Conservation (phyloP, 2,329 filamentous ascomycete genomes). For the Colletotrichum plurivorum region DNA sequence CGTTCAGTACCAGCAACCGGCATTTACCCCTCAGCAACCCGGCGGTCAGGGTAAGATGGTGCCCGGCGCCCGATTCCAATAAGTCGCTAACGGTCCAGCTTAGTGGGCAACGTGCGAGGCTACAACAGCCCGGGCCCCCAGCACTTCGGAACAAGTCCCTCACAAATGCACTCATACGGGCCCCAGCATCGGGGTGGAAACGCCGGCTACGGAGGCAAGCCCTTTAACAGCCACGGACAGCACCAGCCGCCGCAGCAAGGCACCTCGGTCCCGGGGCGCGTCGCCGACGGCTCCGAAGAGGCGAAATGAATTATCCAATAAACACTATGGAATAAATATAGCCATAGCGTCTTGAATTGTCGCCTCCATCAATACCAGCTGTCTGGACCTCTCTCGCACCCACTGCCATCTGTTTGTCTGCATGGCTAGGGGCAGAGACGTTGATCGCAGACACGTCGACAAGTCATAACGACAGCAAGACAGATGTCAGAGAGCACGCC, state of each 20-base stretch:
- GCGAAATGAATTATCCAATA: conserved; percentile 54
- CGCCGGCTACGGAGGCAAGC: conserved; percentile 67
- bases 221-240: conserved; percentile 54
- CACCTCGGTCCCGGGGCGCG: conserved; percentile 51
- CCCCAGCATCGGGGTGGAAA: conserved; percentile 72
- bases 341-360: conserved; percentile 13
- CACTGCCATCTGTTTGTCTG: not conserved
- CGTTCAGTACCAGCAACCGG: conserved; percentile 81
- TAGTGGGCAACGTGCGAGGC: conserved; percentile 73
- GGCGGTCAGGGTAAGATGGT: conserved; percentile 75
- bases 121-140: conserved; percentile 72
- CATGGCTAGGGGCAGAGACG: conserved; percentile 8
- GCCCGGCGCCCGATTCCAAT: conserved; percentile 37
- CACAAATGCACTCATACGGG: conserved; percentile 75
- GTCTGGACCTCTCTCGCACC: conserved; percentile 17
- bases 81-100: conserved; percentile 55
- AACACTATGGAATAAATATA: conserved; percentile 30
- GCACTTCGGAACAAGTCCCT: conserved; percentile 76
- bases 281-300: conserved; percentile 59
- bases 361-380: not conserved
- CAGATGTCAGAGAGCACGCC: conserved; percentile 3
- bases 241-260: conserved; percentile 59
- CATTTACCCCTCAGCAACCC: conserved; percentile 78
- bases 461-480: conserved; percentile 3
- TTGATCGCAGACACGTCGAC: not conserved